A percentile compares a stretch with the other conserved stretches of the same genome.
Conservation (phyloP, 78 protist genomes). For the Chrysochromulina parva region DNA sequence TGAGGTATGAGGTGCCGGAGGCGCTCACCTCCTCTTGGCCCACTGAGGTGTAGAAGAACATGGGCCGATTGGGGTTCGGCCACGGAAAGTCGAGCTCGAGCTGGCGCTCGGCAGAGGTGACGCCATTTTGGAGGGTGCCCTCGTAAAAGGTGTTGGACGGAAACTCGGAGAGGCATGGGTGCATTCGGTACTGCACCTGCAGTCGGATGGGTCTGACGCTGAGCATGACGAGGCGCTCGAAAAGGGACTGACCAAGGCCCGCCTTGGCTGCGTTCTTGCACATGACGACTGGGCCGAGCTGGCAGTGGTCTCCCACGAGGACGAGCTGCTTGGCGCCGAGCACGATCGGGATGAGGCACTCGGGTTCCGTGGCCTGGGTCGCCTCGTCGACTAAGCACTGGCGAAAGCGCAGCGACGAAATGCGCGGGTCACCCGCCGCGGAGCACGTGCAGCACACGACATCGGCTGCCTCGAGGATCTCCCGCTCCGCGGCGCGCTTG, state of each 20-base stretch:
- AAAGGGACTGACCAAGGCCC: constrained; percentile 94
- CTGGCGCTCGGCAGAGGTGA: constrained; percentile 80
- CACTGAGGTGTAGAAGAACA: constrained; percentile 88
- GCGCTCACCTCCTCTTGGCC: constrained; percentile 94
- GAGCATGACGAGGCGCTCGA: constrained; percentile 94
- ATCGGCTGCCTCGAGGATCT: constrained; percentile 88
- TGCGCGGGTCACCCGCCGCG: constrained; percentile 98
- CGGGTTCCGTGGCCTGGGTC: constrained; percentile 98
- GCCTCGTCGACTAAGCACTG: constrained; percentile 96
- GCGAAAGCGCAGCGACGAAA: constrained; percentile 78
- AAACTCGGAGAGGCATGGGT: constrained; percentile 96
- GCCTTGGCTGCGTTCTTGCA: constrained; percentile 95
- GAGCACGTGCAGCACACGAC: constrained; percentile 98
- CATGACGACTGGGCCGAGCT: constrained; percentile 98
- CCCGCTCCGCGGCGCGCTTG: constrained; percentile 68
- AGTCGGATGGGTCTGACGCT: constrained; percentile 94
- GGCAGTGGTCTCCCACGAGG: constrained; percentile 94
- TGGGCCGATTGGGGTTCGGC: constrained; percentile 92
- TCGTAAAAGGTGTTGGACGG: constrained; percentile 98
- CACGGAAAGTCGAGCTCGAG: constrained; percentile 63
- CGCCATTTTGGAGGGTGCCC: constrained; percentile 98
- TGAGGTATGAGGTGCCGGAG: constrained; percentile 97
- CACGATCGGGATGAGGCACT: constrained; percentile 95
- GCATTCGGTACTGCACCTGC: constrained; percentile 99
- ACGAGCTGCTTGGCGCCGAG: constrained; percentile 92